Base-by-base conservation (phyloP, 75 land plant genomes). In the Sequoiadendron giganteum region DNA sequence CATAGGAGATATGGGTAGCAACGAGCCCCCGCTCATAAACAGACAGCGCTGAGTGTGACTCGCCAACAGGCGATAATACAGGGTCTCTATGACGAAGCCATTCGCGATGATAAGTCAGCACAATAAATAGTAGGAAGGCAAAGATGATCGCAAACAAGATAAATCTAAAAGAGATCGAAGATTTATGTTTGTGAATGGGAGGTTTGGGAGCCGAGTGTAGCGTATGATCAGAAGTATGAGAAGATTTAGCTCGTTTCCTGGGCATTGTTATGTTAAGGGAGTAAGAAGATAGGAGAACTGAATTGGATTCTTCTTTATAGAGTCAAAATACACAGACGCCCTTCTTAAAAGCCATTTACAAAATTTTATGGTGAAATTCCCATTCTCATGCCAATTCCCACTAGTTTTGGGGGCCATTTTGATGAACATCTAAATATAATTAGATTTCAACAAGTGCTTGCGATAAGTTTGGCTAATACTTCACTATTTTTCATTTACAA, bases 11-110 rank as follows among this genome's bases (percentile, higher is more conserved):
- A 38, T 94, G 85, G 28, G 90, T 30, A 43, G 91, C 93, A 18
- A 97, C 94, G 52, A 96, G 96, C 9, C 93, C 93, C 9, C 90
- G 85, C 43, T 92, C 92, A 81, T 90, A 82, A 32, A 95, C 93
- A 83, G 91, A 90, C 28, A 89, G 87, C 34, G 43, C 32, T 34
- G 92, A 36, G 84, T 75, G 2, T 45, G 43, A 78, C 21, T 78
- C 82, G 82, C 47, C 82, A 21, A 21, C 45, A 65, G 70, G 25
- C 15, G 6, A 18, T 18, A 78, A 6, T 18, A 25, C 45, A 79
- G 21, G 45, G 45, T 40, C 3, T 21, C 82, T 79, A 3, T 10
- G 45, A 79, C 28, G 47, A 25, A 42, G 28, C 82, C 47, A 7
- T 8, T 10, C 47, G 82, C 47, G n/a, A 10, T 79, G 82, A 40